Base-by-base conservation (phyloP, 768 basidiomycete species). In the Rhodotorula diobovata region DNA sequence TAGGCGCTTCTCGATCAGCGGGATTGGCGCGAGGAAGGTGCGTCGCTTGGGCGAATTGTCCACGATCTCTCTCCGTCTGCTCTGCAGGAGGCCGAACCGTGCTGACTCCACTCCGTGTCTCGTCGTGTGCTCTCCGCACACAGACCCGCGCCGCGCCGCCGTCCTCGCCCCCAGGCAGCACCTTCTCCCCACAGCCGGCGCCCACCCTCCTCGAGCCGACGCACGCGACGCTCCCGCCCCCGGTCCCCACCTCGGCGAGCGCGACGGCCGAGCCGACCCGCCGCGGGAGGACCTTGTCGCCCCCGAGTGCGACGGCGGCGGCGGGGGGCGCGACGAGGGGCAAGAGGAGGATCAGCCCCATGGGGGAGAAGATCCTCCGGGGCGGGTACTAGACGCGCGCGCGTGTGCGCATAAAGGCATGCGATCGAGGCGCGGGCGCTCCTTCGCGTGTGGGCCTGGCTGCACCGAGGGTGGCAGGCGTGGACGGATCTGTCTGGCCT, bases 301-400 rank as follows among this genome's bases (percentile, higher is more conserved):
- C 66, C 61, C 5, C 32, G 6, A 18, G 12, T 45, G 18, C 45
- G 39, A 12, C 39, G 63, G 30, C 56, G 41, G 10, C 30, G 21
- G 54, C 39, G 23, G 53, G 11, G n/a, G n/a, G n/a, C n/a, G n/a
- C n/a, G 32, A 30, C 56, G 11, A 69, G 54, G 50, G 48, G 57
- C 18, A 70, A 70, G 66, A 53, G 70, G 61, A 59, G 45, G 43
- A 51, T 71, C 32, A 67, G 66, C 35, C 70, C 70, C 48, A 71
- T 71, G 70, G 65, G 66, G 2, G 70, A 71, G 48, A 67, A 63
- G 66, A 62, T 71, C 43, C 61, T 71, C 61, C 37, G 70, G 21
- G 70, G 70, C 1, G 70, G 70, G 4, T 71, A 71, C 66, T 71
- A 53, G 51, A n/a, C 51, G 51, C 50, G 4, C n/a, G 11, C 50